Percentiles rank a stretch among this genome's conserved stretches.
phyloP scores from a whole-genome alignment of 192 early-diverging fungal genomes.

The Podila verticillata region DNA sequence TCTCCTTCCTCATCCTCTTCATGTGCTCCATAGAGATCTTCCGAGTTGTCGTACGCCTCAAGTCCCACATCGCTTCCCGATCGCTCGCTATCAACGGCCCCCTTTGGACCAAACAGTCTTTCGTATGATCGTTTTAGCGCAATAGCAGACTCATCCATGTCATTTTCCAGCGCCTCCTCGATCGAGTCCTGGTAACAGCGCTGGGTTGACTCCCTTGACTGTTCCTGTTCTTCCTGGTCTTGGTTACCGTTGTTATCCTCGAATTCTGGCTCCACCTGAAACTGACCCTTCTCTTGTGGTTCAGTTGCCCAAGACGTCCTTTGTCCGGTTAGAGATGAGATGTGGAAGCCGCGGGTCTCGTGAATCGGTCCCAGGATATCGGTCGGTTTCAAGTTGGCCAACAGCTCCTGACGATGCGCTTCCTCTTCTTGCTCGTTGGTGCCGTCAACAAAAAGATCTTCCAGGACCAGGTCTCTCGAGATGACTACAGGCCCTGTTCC shows the following conservation, averaged over 20 bases:
- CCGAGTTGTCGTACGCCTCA: background rate
- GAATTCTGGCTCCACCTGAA: slow-evolving; percentile 7
- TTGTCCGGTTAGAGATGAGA: slow-evolving; percentile 32
- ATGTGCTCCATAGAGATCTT: background rate
- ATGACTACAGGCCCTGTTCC: slow-evolving; percentile 19
- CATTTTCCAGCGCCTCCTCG: slow-evolving; percentile 19
- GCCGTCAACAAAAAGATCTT: slow-evolving; percentile 42
- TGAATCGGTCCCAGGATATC: slow-evolving; percentile 42
- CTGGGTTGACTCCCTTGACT: background rate
- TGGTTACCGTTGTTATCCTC: slow-evolving; percentile 5
- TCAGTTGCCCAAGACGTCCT: slow-evolving; percentile 2
- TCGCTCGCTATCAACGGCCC: slow-evolving; percentile 38
- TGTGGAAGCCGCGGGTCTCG: slow-evolving; percentile 34
- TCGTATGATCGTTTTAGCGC: slow-evolving; percentile 35
- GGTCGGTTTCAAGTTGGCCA: slow-evolving; percentile 45
- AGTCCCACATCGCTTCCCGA: slow-evolving; percentile 24
- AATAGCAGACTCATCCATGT: slow-evolving; percentile 12
- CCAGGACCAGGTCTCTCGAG: slow-evolving; percentile 36
- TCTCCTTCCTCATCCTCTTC: slow-evolving; percentile 8
- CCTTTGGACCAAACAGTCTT: slow-evolving; percentile 39
- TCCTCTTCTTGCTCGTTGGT: slow-evolving; percentile 24
- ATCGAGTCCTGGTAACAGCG: background rate
- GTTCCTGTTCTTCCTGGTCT: background rate
- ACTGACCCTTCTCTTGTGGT: background rate
- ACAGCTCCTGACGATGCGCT: slow-evolving; percentile 13